Evolutionary conservation across 352 stramenopile species (phyloP).

Genomic region (Phytophthora pistaciae): DNA sequence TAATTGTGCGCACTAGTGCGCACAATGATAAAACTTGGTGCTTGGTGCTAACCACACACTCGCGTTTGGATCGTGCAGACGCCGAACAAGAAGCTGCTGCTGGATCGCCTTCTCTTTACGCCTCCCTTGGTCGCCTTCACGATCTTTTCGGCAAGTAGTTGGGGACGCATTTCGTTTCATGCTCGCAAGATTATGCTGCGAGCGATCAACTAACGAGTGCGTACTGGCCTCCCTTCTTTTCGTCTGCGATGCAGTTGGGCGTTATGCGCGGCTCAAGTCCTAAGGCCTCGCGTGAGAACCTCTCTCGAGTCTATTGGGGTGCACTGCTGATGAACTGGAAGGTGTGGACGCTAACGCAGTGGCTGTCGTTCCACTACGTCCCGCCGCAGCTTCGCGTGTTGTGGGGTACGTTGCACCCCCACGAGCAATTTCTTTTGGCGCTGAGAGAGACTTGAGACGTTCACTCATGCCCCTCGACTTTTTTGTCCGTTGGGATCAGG

Average conservation of each 20-base stretch:
- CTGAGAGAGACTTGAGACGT: background rate
- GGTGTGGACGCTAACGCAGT: conserved; percentile 78
- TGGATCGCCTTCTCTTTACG: conserved; percentile 75
- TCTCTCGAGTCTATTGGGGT: conserved; percentile 56
- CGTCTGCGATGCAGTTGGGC: conserved; percentile 45
- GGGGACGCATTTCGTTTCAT: background rate
- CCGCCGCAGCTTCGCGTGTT: conserved; percentile 74
- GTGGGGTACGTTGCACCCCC: conserved; percentile 59
- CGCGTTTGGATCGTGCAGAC: conserved; percentile 41
- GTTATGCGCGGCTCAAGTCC: conserved; percentile 64
- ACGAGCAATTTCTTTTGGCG: conserved; percentile 10
- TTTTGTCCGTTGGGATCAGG: conserved; percentile 43
- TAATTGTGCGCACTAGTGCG: no score
- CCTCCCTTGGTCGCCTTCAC: conserved; percentile 75
- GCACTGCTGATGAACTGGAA: conserved; percentile 77
- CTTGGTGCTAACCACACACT: background rate
- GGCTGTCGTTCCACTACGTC: conserved; percentile 82
- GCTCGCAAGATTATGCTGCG: conserved; percentile 6
- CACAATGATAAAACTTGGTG: no score
- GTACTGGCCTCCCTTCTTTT: background rate
- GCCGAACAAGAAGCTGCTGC: conserved; percentile 77
- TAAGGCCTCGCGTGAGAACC: conserved; percentile 53
- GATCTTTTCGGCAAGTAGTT: conserved; percentile 60
- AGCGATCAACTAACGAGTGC: background rate
- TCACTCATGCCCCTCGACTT: conserved; percentile 4